These are phyloP conservation scores for Rhododendron ovatum DNA, from an alignment of 148 eudicot species.

Conservation along the genomic window DNA sequence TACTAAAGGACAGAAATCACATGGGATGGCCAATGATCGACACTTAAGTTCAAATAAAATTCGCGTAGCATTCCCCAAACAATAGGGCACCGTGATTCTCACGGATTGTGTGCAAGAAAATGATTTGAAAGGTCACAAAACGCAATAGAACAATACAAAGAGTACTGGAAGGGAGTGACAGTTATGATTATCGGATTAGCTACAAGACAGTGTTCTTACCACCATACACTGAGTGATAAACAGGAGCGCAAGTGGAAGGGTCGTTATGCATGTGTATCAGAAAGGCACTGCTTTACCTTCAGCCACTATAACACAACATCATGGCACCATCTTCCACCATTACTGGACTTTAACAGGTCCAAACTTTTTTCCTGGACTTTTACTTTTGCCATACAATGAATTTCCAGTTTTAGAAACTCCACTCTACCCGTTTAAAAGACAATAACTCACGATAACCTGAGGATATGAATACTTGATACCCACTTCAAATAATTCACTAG, in stretches of 20 bases:
- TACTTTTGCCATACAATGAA: not conserved
- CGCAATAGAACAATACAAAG: not conserved
- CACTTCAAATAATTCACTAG: not conserved
- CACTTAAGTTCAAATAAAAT: not conserved
- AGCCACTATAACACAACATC: slow-evolving; percentile 3
- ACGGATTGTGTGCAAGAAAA: not conserved
- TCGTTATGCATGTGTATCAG: not conserved
- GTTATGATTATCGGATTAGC: slow-evolving; percentile 8
- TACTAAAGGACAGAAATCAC: slow-evolving; percentile 14
- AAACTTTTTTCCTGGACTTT: not conserved
- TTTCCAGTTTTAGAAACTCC: too few species aligned
- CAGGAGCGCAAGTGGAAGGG: slow-evolving; percentile 3
- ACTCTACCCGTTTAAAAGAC: not conserved
- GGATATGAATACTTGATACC: not conserved
- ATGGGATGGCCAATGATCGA: slow-evolving; percentile 4
- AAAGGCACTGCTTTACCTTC: not conserved
- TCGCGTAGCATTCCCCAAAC: not conserved
- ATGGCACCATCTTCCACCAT: not conserved
- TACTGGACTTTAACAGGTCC: not conserved
- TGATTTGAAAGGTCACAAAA: not conserved
- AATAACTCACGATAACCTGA: not conserved
- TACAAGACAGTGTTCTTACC: slow-evolving; percentile 15
- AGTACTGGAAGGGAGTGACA: not conserved
- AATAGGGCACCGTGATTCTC: not conserved
- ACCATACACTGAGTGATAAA: slow-evolving; percentile 18